phyloP scores from a whole-genome alignment of 140 eudicot species.

The Ambrosia hybrid region DNA sequence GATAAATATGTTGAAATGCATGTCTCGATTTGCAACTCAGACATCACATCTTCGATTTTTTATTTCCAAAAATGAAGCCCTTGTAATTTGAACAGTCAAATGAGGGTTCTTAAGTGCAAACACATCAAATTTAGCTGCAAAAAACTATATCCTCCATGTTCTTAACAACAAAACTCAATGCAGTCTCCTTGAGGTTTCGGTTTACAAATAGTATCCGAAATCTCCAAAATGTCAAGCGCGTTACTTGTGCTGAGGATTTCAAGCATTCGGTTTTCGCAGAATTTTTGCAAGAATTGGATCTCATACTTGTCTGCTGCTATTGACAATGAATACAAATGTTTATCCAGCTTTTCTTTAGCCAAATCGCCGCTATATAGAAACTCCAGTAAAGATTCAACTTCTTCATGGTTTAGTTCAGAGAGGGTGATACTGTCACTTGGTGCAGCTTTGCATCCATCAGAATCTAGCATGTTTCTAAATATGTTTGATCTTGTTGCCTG shows the following conservation, averaged over 20 bases:
- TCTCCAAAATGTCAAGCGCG: constrained; percentile 77
- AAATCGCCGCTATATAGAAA: too few relatives aligned
- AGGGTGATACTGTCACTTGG: too few relatives aligned
- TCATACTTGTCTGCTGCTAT: constrained; percentile 92
- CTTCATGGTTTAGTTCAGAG: too few relatives aligned
- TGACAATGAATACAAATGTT: too few relatives aligned
- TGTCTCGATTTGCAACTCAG: constrained; percentile 14
- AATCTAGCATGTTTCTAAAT: constrained; percentile 75
- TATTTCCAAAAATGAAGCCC: constrained; percentile 73
- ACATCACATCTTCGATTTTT: constrained; percentile 47
- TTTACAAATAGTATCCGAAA: constrained; percentile 76
- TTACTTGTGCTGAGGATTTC: constrained; percentile 55
- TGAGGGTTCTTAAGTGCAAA: constrained; percentile 95
- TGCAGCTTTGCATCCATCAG: too few relatives aligned
- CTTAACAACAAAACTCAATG: constrained; percentile 73
- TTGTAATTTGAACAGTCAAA: constrained; percentile 80
- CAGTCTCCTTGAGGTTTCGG: constrained; percentile 66
- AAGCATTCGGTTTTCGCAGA: constrained; percentile 74
- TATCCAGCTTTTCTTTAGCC: too few relatives aligned
- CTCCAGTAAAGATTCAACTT: too few relatives aligned
- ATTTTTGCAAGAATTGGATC: constrained; percentile 59
- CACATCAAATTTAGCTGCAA: constrained; percentile 73
- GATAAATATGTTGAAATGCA: constrained; percentile 8
- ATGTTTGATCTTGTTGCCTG: constrained; percentile 80
- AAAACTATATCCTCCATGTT: constrained; percentile 91